A percentile compares a stretch with the other conserved stretches of the same genome.
These are phyloP conservation scores for Tricholoma flavovirens DNA, from an alignment of 768 basidiomycete genomes.

Conservation along the genomic window DNA sequence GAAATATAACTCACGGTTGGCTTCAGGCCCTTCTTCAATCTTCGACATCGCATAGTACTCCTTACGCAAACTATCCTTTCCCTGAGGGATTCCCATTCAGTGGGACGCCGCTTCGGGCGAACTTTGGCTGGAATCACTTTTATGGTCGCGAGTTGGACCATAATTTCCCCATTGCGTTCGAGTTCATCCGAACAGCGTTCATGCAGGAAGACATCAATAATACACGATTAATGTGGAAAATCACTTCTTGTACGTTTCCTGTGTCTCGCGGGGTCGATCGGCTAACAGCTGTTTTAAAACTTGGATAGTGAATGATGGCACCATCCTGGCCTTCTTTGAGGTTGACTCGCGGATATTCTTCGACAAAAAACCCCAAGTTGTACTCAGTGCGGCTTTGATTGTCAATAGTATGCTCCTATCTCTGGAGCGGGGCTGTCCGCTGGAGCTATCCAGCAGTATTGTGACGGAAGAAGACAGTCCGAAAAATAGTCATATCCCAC, in stretches of 20 bases:
- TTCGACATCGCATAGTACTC: not conserved
- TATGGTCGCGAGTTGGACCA: not conserved
- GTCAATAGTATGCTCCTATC: not conserved
- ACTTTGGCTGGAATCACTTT: not conserved
- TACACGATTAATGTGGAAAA: not conserved
- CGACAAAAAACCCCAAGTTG: not conserved
- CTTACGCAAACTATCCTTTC: not conserved
- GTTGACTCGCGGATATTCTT: not conserved
- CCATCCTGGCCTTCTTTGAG: not conserved
- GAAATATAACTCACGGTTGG: not conserved
- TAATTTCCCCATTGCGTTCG: not conserved
- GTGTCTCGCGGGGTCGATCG: not conserved
- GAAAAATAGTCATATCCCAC: not conserved
- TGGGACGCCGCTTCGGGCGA: not conserved
- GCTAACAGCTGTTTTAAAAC: not conserved
- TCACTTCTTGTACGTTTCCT: not conserved
- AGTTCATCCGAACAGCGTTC: not conserved
- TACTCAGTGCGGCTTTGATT: not conserved
- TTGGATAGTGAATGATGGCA: not conserved
- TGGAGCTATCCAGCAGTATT: not conserved
- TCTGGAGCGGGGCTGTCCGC: not conserved
- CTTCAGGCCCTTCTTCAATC: not conserved
- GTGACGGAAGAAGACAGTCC: not conserved
- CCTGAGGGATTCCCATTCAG: not conserved
- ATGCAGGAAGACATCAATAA: not conserved